These are phyloP conservation scores for Fusarium ambrosium DNA, from an alignment of 2,329 filamentous ascomycete genomes.

Conservation along the genomic window DNA sequence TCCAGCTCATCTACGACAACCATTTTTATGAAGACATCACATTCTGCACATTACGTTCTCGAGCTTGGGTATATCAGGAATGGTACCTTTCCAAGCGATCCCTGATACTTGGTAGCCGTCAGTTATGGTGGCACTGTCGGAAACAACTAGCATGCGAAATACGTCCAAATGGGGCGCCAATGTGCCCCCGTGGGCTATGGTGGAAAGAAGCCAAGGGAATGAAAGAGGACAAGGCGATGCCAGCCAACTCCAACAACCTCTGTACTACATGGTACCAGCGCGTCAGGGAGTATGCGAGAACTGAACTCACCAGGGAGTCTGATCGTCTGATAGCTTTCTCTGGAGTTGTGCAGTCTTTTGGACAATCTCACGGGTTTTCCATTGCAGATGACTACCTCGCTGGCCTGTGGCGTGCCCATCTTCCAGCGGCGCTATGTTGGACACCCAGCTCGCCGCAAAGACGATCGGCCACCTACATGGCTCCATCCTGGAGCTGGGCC, in stretches of 20 bases:
- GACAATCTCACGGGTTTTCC: not conserved
- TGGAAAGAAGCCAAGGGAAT: not conserved
- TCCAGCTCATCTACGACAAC: not conserved
- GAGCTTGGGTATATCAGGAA: constrained; percentile 2
- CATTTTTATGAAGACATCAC: not conserved
- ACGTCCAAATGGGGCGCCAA: not conserved
- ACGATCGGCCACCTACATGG: not conserved
- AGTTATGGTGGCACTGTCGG: constrained; percentile 6
- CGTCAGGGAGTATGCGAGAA: not conserved
- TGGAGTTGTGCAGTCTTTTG: not conserved
- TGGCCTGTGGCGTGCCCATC: not conserved
- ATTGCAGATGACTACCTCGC: not conserved
- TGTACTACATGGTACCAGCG: not conserved
- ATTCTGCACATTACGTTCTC: not conserved
- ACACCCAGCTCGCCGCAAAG: not conserved
- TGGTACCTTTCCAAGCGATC: not conserved
- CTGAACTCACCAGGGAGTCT: not conserved
- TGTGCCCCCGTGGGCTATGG: not conserved
- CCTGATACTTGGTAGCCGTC: not conserved
- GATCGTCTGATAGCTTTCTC: not conserved
- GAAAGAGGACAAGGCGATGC: not conserved
- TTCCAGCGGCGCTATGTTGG: not conserved
- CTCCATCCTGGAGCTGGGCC: constrained; percentile 1
- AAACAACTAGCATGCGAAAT: not conserved
- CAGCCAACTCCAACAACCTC: not conserved